phyloP scores from a whole-genome alignment of 2,329 filamentous ascomycete species.

The Fusarium neocosmosporiellum region DNA sequence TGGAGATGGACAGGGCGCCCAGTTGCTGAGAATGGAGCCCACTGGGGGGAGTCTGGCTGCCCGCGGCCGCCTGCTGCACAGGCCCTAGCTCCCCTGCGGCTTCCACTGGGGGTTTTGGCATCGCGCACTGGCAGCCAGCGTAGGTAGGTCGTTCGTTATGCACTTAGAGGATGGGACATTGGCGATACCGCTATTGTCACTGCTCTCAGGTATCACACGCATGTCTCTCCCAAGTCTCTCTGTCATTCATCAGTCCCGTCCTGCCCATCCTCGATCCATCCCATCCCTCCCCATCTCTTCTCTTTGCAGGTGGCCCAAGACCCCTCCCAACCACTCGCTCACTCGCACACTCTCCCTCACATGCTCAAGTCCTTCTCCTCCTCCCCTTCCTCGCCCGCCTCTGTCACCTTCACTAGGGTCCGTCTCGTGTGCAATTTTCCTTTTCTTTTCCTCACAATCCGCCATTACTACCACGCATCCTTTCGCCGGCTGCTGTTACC shows the following conservation, averaged over 20 bases:
- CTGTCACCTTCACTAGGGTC: constrained; percentile 20
- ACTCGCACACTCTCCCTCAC: background rate
- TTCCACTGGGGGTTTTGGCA: constrained; percentile 1
- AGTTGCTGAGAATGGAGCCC: background rate
- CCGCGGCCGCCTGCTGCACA: constrained; percentile 11
- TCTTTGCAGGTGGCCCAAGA: background rate
- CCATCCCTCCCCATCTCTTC: constrained; percentile 5
- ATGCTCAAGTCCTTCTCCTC: constrained; percentile 4
- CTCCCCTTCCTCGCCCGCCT: constrained; percentile 18
- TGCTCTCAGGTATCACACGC: constrained; percentile 8
- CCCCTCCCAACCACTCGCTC: constrained; percentile 9
- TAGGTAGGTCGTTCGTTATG: constrained; percentile 9
- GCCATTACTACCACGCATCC: constrained; percentile 9
- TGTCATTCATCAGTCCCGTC: constrained; percentile 6
- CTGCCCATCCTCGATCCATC: constrained; percentile 1
- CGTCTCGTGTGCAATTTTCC: constrained; percentile 35
- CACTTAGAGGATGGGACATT: constrained; percentile 14
- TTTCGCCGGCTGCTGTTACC: background rate
- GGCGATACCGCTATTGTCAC: constrained; percentile 5
- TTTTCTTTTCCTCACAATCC: constrained; percentile 3
- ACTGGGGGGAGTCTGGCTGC: constrained; percentile 1
- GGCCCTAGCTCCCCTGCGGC: constrained; percentile 9
- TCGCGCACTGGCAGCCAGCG: constrained; percentile 20
- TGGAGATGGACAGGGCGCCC: background rate
- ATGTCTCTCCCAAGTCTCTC: constrained; percentile 22